Evolutionary conservation across 352 stramenopile genomes (phyloP).

Genomic region (Pythium aphanidermatum): DNA sequence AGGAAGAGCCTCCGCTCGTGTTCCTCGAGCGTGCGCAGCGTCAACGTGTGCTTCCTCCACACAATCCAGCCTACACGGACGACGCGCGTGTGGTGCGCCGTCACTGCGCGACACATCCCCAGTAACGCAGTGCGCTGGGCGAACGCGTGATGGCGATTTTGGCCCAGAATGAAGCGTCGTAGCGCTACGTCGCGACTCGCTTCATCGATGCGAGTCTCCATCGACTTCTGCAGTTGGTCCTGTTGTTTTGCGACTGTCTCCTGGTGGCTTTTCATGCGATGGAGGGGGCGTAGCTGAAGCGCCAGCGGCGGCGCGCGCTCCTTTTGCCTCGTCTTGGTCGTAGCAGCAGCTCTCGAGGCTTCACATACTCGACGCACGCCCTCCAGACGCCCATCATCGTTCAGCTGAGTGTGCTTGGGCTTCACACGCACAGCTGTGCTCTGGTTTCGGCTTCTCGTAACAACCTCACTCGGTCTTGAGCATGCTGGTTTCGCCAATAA

Average conservation of each 20-base stretch:
- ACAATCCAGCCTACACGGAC: background rate
- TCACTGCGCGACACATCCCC: slow-evolving; percentile 9
- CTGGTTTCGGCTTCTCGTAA: no score
- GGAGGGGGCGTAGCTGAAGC: slow-evolving; percentile 7
- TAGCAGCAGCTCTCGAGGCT: no score
- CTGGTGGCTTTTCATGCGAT: slow-evolving; percentile 8
- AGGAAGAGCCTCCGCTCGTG: slow-evolving; percentile 19
- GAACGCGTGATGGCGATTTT: slow-evolving; percentile 12
- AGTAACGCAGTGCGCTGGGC: slow-evolving; percentile 19
- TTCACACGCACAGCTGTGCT: no score
- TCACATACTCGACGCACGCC: no score
- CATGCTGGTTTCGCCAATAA: no score
- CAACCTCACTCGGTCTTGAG: no score
- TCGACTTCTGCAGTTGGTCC: background rate
- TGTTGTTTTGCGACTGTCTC: slow-evolving; percentile 4
- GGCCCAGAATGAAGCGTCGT: slow-evolving; percentile 20
- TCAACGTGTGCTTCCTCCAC: slow-evolving; percentile 23
- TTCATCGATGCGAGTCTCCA: slow-evolving; percentile 9
- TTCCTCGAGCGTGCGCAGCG: slow-evolving; percentile 17
- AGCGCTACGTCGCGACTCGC: slow-evolving; percentile 15
- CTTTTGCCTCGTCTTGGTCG: no score
- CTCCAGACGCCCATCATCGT: no score
- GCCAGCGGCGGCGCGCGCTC: background rate
- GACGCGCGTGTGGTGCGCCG: slow-evolving; percentile 17
- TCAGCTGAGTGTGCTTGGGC: no score